phyloP scores from a whole-genome alignment of 1,284 basidiomycete species.

The Porodaedalea pini region DNA sequence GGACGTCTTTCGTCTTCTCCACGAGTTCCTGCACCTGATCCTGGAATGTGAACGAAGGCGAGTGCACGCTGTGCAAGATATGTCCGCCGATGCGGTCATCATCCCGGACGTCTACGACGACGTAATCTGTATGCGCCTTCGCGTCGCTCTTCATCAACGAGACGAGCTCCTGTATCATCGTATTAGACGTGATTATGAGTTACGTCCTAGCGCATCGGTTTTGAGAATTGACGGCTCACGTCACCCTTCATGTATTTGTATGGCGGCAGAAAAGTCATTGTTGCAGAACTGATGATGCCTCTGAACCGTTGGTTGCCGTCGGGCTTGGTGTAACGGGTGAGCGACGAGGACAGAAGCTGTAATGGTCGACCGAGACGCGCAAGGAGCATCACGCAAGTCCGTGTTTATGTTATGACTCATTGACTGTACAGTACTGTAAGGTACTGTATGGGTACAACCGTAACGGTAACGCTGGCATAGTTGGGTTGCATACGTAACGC shows the following conservation, averaged over 20 bases:
- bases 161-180: slow-evolving; percentile 54
- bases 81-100: slow-evolving; percentile 74
- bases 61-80: slow-evolving; percentile 58
- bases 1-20: slow-evolving; percentile 55
- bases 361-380: not conserved
- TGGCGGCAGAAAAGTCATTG: slow-evolving; percentile 16
- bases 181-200: not conserved
- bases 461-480: too few species aligned
- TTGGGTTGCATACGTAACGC: too few species aligned
- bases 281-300: not conserved
- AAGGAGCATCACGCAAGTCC: not conserved
- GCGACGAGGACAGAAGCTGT: not conserved
- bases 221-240: slow-evolving; percentile 6
- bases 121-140: slow-evolving; percentile 57
- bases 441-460: too few species aligned
- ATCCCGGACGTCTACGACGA: slow-evolving; percentile 76
- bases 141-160: slow-evolving; percentile 60
- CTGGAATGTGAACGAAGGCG: slow-evolving; percentile 59
- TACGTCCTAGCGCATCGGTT: not conserved
- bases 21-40: slow-evolving; percentile 55
- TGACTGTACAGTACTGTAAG: too few species aligned
- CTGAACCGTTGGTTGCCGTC: not conserved
- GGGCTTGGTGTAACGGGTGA: not conserved
- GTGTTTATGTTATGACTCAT: too few species aligned
- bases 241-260: slow-evolving; percentile 17